Conservation (phyloP, 345 rosid species). For the Erucastrum elatum region DNA sequence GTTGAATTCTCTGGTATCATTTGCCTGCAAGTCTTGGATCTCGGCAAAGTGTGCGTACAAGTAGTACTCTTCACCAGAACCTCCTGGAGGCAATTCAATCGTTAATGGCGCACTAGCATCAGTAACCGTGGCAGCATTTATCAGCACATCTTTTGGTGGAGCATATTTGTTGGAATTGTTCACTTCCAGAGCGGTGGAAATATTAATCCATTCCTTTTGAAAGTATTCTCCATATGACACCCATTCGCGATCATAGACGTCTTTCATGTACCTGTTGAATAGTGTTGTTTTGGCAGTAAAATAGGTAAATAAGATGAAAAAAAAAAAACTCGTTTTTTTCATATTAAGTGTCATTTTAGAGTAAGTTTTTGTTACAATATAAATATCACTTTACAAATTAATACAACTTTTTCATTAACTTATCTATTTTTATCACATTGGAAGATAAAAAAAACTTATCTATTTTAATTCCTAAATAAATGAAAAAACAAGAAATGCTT, state of each 20-base stretch:
- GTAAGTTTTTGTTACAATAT: not conserved
- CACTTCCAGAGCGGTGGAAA: not conserved
- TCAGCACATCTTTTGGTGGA: not conserved
- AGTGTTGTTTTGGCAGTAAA: not conserved
- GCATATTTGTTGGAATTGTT: not conserved
- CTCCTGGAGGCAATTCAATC: not conserved
- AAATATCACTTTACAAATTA: too few relatives aligned
- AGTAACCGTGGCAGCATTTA: not conserved
- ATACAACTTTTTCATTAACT: too few relatives aligned
- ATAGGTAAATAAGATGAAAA: not conserved
- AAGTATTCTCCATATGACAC: not conserved
- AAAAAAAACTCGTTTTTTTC: too few relatives aligned
- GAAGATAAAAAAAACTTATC: too few relatives aligned
- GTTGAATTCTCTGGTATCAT: not conserved
- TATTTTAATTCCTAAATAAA: not conserved
- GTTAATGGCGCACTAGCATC: not conserved
- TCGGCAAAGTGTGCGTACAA: not conserved
- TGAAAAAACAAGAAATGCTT: not conserved
- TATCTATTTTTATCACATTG: too few relatives aligned
- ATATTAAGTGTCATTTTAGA: not conserved
- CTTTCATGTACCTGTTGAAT: not conserved
- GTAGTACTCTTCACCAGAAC: not conserved
- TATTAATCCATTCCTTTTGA: not conserved
- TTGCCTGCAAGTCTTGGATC: not conserved
- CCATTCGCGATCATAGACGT: not conserved